Base-by-base conservation (phyloP, 129 eudicot genomes). In the Chrysanthemum seticuspe region DNA sequence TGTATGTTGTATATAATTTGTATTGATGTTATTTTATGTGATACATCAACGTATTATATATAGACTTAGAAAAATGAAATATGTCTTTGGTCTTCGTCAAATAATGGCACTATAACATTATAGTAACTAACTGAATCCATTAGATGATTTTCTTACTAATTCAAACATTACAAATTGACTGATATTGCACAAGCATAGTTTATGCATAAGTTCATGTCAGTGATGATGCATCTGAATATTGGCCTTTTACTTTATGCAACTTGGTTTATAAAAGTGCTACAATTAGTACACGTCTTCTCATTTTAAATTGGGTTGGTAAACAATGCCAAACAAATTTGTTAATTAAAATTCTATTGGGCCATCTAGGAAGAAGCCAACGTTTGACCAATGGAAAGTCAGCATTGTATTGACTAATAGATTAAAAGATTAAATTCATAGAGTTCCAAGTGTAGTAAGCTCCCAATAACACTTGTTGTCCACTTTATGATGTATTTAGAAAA, bases 191-290 rank as follows among this genome's bases (percentile, higher is more conserved):
- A 65, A 65, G 31, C 70, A 44, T 19, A 45, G 16, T 16, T 66
- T 66, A 65, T 65, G 55, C 29, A 45, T 65, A 27, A 11, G 29
- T 25, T 25, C 29, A 34, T 21, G 72, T 65, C 54, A 44, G 45
- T 75, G 67, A 66, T 75, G 67, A 67, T 67, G 67, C 52, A 25
- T 25, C 56, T 75, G 53, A 16, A 54, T 12, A 65, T 64, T 21
- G 65, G 25, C 53, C 47, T 52, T 54, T 54, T 56, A 56, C 49
- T 55, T 65, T 66, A 13, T 66, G 56, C 67, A 48, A 57, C 60
- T 45, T 68, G 55, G 52, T 48, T 67, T 15, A 56, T 25, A 29
- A 55, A 56, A 19, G 10, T 56, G 15, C 10, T 6, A 75, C 25
- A 65, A 9, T 40, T 0, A 50, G 56, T 27, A 56, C 58, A 65